A percentile compares a stretch with the other conserved stretches of the same genome.
Conservation (phyloP, 495 filamentous ascomycete genomes). For the Penicillium pancosmium region DNA sequence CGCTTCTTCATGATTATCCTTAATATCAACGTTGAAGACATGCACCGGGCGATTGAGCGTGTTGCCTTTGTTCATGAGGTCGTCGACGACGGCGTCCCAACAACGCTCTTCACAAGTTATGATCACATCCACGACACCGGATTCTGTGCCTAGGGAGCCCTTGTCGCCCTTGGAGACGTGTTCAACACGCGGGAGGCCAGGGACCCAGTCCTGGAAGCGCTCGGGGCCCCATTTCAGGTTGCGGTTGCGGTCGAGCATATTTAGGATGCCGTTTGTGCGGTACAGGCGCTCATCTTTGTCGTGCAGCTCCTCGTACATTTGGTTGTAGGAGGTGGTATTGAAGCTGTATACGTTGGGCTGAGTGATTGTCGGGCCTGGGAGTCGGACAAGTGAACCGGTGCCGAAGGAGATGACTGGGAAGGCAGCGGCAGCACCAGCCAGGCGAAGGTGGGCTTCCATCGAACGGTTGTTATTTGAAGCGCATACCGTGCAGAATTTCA, state of each 20-base stretch:
- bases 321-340: slow-evolving; percentile 88
- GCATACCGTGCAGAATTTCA: slow-evolving; percentile 98
- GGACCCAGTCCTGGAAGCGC: slow-evolving; percentile 96
- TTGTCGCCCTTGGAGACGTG: slow-evolving; percentile 59
- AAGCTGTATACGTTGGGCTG: slow-evolving; percentile 98
- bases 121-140: slow-evolving; percentile 89
- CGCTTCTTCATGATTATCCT: slow-evolving; percentile 97
- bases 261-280: slow-evolving; percentile 85
- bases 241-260: slow-evolving; percentile 93
- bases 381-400: slow-evolving; percentile 90
- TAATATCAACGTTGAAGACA: slow-evolving; percentile 97
- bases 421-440: slow-evolving; percentile 67
- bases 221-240: slow-evolving; percentile 93
- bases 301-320: slow-evolving; percentile 86
- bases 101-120: slow-evolving; percentile 98
- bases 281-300: slow-evolving; percentile 88
- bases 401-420: slow-evolving; percentile 98
- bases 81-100: slow-evolving; percentile 98
- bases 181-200: slow-evolving; percentile 78
- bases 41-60: slow-evolving; percentile 90
- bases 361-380: slow-evolving; percentile 87
- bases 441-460: slow-evolving; percentile 95
- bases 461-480: slow-evolving; percentile 97
- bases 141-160: slow-evolving; percentile 79
- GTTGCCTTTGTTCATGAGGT: slow-evolving; percentile 80